Evolutionary conservation across 306 rosid genomes (phyloP).

Genomic region (Vachellia collinsii): DNA sequence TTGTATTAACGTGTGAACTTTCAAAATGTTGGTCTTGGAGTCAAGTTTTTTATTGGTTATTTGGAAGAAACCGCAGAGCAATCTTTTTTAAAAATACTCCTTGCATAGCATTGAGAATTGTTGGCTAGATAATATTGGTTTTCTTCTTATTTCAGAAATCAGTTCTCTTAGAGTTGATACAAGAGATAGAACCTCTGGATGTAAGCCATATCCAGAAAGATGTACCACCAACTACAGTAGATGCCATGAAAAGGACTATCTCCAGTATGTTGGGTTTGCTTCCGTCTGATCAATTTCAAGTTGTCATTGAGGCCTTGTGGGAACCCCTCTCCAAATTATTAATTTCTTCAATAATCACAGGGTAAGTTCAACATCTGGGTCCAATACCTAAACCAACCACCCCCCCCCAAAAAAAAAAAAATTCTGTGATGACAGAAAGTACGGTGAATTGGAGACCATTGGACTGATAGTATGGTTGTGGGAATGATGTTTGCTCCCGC

Average conservation of each 20-base stretch:
- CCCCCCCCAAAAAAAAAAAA: too few relatives aligned
- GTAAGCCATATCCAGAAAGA: constrained; percentile 85
- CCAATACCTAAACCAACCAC: neutral
- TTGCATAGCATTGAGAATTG: neutral
- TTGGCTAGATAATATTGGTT: neutral
- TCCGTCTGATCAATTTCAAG: constrained; percentile 89
- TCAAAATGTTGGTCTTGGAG: neutral
- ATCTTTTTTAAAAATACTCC: neutral
- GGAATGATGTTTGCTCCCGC: neutral
- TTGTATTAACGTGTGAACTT: neutral
- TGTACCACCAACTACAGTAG: constrained; percentile 80
- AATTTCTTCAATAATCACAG: constrained; percentile 94
- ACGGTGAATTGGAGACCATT: neutral
- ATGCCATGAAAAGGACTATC: constrained; percentile 94
- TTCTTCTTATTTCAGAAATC: constrained; percentile 56
- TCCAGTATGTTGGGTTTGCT: constrained; percentile 97
- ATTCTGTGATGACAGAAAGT: neutral
- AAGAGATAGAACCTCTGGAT: constrained; percentile 93
- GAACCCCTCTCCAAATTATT: constrained; percentile 87
- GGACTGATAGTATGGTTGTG: neutral
- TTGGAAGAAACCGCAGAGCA: neutral
- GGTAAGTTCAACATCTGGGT: constrained; percentile 52
- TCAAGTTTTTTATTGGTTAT: neutral
- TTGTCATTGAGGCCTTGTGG: constrained; percentile 89
- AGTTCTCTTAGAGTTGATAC: constrained; percentile 70